Conservation (phyloP, 1,284 basidiomycete genomes). For the Singerocomus inundabilis region DNA sequence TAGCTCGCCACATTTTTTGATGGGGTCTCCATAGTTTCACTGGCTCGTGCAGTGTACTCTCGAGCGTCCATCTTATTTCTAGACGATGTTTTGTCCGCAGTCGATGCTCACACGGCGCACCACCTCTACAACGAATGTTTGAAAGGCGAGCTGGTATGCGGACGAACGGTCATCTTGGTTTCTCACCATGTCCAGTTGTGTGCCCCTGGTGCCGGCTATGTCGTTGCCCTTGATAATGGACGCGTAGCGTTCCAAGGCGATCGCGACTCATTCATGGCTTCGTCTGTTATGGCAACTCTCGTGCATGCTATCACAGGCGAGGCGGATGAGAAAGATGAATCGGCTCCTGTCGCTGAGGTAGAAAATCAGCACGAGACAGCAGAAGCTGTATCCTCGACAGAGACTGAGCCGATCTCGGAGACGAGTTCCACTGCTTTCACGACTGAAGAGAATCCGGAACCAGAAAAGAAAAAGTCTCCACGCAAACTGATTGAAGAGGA, state of each 20-base stretch:
- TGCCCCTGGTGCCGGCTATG: conserved; percentile 63
- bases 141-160: conserved; percentile 78
- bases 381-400: conserved; percentile 10
- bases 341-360: conserved; percentile 10
- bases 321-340: conserved; percentile 29
- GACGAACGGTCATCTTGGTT: conserved; percentile 82
- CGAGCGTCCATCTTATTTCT: conserved; percentile 82
- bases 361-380: conserved; percentile 4
- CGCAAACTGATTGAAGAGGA: conserved; percentile 92
- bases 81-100: conserved; percentile 83
- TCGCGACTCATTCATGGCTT: conserved; percentile 63
- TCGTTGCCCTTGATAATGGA: conserved; percentile 86
- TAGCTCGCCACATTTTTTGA: not conserved
- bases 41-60: conserved; percentile 93
- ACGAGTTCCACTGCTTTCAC: conserved; percentile 47
- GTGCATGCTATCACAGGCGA: conserved; percentile 57
- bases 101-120: conserved; percentile 87
- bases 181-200: conserved; percentile 89
- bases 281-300: conserved; percentile 64
- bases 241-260: conserved; percentile 75
- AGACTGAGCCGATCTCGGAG: conserved; percentile 43
- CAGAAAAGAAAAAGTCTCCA: conserved; percentile 64
- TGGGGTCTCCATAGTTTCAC: conserved; percentile 55
- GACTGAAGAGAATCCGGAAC: conserved; percentile 32
- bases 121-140: conserved; percentile 83